phyloP scores from a whole-genome alignment of 495 filamentous ascomycete species.

The Aspergillus sclerotiicarbonarius region DNA sequence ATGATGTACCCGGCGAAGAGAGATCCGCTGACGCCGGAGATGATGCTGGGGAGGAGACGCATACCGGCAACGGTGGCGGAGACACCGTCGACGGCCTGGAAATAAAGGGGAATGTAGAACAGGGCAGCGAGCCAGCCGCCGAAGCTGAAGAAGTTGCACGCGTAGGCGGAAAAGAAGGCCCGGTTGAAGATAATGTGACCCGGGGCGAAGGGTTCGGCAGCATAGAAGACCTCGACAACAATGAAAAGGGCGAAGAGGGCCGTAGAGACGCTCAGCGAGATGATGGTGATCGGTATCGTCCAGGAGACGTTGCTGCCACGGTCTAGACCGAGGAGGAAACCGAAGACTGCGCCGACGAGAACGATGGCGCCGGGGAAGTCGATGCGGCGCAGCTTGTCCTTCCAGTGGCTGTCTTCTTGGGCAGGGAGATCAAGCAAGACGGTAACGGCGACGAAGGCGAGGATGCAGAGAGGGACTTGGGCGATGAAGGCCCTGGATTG shows the following conservation, averaged over 20 bases:
- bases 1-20: conserved; percentile 69
- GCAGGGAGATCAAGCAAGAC: conserved; percentile 61
- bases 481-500: conserved; percentile 61
- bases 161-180: conserved; percentile 64
- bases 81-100: conserved; percentile 69
- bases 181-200: conserved; percentile 74
- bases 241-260: conserved; percentile 66
- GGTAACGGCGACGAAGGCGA: conserved; percentile 64
- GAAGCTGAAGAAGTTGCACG: conserved; percentile 76
- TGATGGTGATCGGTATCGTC: conserved; percentile 56
- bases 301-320: conserved; percentile 74
- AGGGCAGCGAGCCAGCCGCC: conserved; percentile 60
- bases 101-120: conserved; percentile 80
- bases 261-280: conserved; percentile 55
- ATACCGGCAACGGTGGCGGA: conserved; percentile 65
- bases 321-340: conserved; percentile 73
- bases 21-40: conserved; percentile 63
- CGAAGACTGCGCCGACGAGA: conserved; percentile 68
- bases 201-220: conserved; percentile 75
- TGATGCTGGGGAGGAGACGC: conserved; percentile 64
- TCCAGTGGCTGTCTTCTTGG: conserved; percentile 56
- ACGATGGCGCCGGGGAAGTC: conserved; percentile 76
- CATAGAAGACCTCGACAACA: conserved; percentile 68
- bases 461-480: conserved; percentile 67
- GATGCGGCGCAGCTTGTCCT: conserved; percentile 64